Conservation (phyloP, 495 filamentous ascomycete genomes). For the Parachaetomium inaequale region DNA sequence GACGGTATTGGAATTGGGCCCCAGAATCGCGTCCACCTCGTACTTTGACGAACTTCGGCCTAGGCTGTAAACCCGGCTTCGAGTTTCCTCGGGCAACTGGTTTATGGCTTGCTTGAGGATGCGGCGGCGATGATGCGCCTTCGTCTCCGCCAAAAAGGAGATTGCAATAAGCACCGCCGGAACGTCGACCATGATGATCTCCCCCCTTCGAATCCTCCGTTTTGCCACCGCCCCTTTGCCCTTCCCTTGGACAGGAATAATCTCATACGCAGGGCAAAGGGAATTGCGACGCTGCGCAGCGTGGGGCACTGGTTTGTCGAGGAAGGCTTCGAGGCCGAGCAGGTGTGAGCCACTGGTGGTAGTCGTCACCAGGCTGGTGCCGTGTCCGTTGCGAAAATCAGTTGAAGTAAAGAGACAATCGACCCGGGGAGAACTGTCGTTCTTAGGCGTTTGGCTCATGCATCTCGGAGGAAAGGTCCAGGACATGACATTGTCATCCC, state of each 20-base stretch:
- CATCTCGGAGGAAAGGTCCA: constrained; percentile 24
- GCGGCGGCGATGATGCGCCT: constrained; percentile 30
- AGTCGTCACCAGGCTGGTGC: constrained; percentile 30
- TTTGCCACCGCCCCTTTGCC: constrained; percentile 39
- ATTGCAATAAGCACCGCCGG: constrained; percentile 36
- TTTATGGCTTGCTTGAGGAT: constrained; percentile 35
- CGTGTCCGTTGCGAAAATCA: constrained; percentile 33
- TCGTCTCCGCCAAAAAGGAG: constrained; percentile 30
- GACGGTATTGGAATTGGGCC: constrained; percentile 39
- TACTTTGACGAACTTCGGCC: constrained; percentile 28
- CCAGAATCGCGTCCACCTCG: constrained; percentile 39
- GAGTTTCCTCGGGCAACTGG: constrained; percentile 35
- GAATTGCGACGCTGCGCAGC: constrained; percentile 11
- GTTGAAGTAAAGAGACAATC: constrained; percentile 38
- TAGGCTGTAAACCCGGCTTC: constrained; percentile 23
- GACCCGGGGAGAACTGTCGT: background rate
- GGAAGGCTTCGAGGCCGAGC: constrained; percentile 27
- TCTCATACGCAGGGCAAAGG: constrained; percentile 22
- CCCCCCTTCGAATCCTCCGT: constrained; percentile 33
- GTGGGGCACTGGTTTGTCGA: constrained; percentile 27
- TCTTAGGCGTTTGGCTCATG: background rate
- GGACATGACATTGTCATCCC: background rate
- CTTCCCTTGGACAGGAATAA: constrained; percentile 32
- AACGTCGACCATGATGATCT: constrained; percentile 40
- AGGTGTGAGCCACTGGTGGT: constrained; percentile 28